These are phyloP conservation scores for Lophiostoma macrostomum DNA, from an alignment of 495 filamentous ascomycete genomes.

Conservation along the genomic window DNA sequence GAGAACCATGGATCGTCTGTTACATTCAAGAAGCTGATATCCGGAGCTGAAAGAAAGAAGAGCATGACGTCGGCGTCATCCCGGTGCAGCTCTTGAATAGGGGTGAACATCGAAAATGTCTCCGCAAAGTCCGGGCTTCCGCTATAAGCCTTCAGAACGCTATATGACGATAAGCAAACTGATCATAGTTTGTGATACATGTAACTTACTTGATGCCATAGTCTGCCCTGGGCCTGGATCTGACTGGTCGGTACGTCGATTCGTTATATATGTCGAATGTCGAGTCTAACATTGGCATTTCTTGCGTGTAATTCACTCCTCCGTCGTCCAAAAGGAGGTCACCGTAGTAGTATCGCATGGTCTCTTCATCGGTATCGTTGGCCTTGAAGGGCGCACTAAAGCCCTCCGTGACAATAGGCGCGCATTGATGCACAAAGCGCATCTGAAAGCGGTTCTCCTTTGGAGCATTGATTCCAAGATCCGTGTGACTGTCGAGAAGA, in stretches of 20 bases:
- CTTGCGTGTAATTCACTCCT: too few species aligned
- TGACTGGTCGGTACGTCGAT: too few species aligned
- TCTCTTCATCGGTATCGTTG: too few species aligned
- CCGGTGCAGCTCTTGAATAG: slow-evolving; percentile 5
- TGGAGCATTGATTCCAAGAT: slow-evolving; percentile 18
- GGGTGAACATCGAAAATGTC: neutral
- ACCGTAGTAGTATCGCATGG: too few species aligned
- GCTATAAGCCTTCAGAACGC: neutral
- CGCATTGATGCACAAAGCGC: slow-evolving; percentile 13
- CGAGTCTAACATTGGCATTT: too few species aligned
- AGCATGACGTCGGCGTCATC: slow-evolving; percentile 13
- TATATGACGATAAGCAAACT: neutral
- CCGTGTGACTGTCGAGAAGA: slow-evolving; percentile 10
- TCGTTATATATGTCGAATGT: too few species aligned
- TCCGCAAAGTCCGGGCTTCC: too few species aligned
- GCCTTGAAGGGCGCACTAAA: neutral
- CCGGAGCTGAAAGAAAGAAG: slow-evolving; percentile 10
- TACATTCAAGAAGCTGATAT: neutral
- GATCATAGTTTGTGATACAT: too few species aligned
- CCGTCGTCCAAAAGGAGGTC: too few species aligned
- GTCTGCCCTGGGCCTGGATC: too few species aligned
- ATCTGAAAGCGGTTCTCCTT: slow-evolving; percentile 11
- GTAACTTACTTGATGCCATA: too few species aligned
- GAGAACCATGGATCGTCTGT: slow-evolving; percentile 5
- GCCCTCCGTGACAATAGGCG: slow-evolving; percentile 10